Conservation (phyloP, 768 basidiomycete genomes). For the Boletus speciosus region DNA sequence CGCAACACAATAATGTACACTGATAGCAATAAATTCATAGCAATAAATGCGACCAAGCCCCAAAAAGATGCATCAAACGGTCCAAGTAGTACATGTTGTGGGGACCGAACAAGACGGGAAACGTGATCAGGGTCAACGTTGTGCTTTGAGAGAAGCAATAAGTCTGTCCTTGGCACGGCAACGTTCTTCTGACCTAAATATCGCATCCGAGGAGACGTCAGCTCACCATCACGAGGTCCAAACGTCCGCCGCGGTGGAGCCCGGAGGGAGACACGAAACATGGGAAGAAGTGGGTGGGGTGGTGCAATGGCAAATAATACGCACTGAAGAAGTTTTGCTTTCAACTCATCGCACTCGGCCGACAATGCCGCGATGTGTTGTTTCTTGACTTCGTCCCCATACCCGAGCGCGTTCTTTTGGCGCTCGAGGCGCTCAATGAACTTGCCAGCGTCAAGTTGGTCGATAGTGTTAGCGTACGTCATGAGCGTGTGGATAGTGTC, state of each 20-base stretch:
- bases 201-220: neutral
- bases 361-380: slow-evolving; percentile 11
- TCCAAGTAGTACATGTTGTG: neutral
- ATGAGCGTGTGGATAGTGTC: neutral
- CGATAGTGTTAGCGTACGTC: slow-evolving; percentile 8
- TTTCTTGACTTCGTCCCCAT: slow-evolving; percentile 34
- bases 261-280: neutral
- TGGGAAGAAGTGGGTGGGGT: neutral
- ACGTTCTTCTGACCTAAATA: slow-evolving; percentile 1
- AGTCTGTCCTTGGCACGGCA: neutral
- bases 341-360: slow-evolving; percentile 1
- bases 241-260: neutral
- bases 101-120: neutral
- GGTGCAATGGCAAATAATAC: neutral
- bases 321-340: neutral
- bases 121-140: neutral
- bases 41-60: neutral
- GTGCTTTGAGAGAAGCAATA: neutral
- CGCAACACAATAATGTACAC: neutral
- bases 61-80: neutral
- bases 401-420: slow-evolving; percentile 34
- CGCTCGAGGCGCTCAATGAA: slow-evolving; percentile 40
- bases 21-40: neutral
- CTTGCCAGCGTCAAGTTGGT: slow-evolving; percentile 16
- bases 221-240: neutral